Evolutionary conservation across 2,329 filamentous ascomycete species (phyloP), one percentile per base, ranked within the genome.

Genomic region (Verticillium isaacii): DNA sequence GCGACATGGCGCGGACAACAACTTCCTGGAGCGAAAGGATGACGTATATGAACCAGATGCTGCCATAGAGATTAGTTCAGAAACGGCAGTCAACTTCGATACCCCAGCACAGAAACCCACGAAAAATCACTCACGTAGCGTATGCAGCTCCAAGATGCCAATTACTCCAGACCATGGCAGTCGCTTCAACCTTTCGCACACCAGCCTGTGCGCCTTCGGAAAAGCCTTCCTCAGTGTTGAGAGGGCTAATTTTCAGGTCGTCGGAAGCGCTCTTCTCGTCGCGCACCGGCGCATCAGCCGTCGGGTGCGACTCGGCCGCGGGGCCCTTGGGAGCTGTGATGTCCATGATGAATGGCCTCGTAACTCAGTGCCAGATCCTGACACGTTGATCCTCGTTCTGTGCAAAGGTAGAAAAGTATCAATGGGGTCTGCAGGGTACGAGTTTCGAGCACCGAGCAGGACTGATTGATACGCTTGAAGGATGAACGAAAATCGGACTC

Each of bases 171-270:
- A 78, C 77, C 54, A 75, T 77, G 32, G 80, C 77, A 9, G 77
- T 75, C 15, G 80, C 81, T 67, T 82, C 78, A n/a, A 82, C 75
- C 59, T 78, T 77, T 62, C 78, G 75, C 19, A 83, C 79, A 70
- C 81, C 81, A 9, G 72, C 70, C 68, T 82, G 79, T 9, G 73
- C 73, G 57, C 70, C 62, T 45, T 70, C 68, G 32, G 69, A 68
- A 61, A 77, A 70, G 39, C 68, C 63, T 32, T 78, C 73, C 54
- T 52, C 45, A 1, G 19, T 52, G 19, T n/a, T 25, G 45, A 52
- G 45, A 19, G 45, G n/a, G 45, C 45, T 52, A 11, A 52, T 11
- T 19, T 52, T 52, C 2, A 52, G 19, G 19, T 52, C 45, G 19
- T 68, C 69, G 59, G 79, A 73, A 60, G 64, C 63, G 12, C 65